phyloP scores from a whole-genome alignment of 208 protist species.

The Leishmania guyanensis region DNA sequence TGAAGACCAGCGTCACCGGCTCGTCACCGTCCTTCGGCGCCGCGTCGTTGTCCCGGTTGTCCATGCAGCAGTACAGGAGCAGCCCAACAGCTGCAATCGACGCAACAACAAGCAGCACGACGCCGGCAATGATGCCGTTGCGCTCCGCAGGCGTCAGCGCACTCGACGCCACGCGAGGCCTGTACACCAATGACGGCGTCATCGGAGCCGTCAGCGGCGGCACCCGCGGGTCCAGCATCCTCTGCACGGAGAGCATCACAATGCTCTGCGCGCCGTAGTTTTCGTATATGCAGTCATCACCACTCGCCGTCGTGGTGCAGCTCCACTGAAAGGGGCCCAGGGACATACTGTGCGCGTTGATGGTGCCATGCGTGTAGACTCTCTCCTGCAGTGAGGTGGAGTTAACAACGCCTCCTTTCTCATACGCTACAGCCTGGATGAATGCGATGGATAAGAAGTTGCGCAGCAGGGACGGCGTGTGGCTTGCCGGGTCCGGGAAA shows the following conservation, averaged over 20 bases:
- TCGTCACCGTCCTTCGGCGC: constrained; percentile 46
- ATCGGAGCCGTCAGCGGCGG: constrained; percentile 4
- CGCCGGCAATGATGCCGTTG: constrained; percentile 35
- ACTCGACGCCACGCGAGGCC: neutral
- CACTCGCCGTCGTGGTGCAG: neutral
- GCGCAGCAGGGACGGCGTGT: neutral
- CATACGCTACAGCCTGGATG: constrained; percentile 11
- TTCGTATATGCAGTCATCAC: constrained; percentile 16
- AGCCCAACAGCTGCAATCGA: constrained; percentile 1
- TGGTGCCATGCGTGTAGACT: neutral
- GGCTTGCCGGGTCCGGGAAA: neutral
- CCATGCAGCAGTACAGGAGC: constrained; percentile 20
- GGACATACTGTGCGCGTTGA: neutral
- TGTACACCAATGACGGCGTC: constrained; percentile 50
- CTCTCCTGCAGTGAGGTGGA: neutral
- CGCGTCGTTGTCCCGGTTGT: constrained; percentile 43
- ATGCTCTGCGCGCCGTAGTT: constrained; percentile 62
- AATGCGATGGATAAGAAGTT: neutral
- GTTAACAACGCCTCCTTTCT: neutral
- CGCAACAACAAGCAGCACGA: constrained; percentile 3
- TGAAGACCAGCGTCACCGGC: constrained; percentile 74
- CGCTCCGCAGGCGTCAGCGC: constrained; percentile 26
- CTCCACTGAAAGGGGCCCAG: constrained; percentile 9
- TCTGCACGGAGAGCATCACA: constrained; percentile 21
- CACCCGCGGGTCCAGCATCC: constrained; percentile 32